Base-by-base conservation (phyloP, 805 yeast species). In the Kodamaea hsintzibuensis region DNA sequence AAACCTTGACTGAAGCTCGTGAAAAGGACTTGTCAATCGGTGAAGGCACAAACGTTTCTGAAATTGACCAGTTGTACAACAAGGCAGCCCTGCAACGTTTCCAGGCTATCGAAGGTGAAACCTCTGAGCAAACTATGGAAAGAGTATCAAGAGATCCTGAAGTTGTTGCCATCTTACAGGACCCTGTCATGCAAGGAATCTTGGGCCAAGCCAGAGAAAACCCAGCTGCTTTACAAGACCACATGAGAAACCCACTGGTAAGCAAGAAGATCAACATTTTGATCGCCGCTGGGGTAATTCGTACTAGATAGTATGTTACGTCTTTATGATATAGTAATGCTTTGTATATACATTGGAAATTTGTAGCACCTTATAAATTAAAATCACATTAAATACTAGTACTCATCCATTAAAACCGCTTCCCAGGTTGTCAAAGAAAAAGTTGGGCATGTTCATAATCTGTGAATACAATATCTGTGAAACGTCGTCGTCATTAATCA, bases 181-280 rank as follows among this genome's bases (percentile, higher is more conserved):
- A 92, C 68, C 97, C 98, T 10, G 91, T 93, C 43, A 93, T 95
- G 98, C 95, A 91, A 76, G 86, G 93, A 53, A 95, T 95, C 60
- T 80, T 95, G 69, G 87, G 84, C 62, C 99, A 95, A 76, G 98
- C 98, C 16, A 89, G 87, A 71, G 89, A 84, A 56, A 89, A 95
- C 69, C 99, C 99, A 49, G 96, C 97, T 45, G 98, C 98, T 52
- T 81, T 95, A 63, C 96, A 89, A 70, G 98, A 93, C 65, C 99
- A 95, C 75, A 91, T 95, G 97, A 89, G 84, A 80, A 95, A 95
- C 74, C 98, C 99, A 42, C 96, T 85, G 57, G 89, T 95, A 49
- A 83, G 85, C 67, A 86, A 85, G 71, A 95, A 95, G 83, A 85
- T 95, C 63, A 87, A 88, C 71, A 81, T 88, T 62, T 82, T 95